Conservation (phyloP, 139 green algal genomes). For the Nannochloris sp. region DNA sequence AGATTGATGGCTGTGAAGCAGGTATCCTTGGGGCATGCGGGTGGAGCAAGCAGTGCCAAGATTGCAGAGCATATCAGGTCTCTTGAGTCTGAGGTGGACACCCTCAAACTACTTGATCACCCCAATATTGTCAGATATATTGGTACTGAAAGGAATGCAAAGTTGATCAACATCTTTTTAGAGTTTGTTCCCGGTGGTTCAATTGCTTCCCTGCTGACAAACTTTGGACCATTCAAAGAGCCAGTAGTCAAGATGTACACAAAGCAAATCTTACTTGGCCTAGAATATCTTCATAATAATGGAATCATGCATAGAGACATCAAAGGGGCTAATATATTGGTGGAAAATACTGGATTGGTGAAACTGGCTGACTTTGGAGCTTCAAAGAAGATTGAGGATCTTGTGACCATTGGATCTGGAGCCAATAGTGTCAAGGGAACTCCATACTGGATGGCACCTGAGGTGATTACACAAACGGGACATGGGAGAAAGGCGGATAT, state of each 20-base stretch:
- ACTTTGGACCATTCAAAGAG: conserved; percentile 69
- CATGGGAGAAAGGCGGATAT: conserved; percentile 85
- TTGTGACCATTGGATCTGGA: conserved; percentile 74
- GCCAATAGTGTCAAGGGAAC: conserved; percentile 87
- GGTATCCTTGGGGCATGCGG: conserved; percentile 27
- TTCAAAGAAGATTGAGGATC: conserved; percentile 81
- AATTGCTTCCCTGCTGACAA: conserved; percentile 77
- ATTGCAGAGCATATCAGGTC: conserved; percentile 45
- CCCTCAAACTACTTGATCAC: conserved; percentile 74
- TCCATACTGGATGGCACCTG: conserved; percentile 97
- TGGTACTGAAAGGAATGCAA: conserved; percentile 60
- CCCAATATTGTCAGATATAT: conserved; percentile 94
- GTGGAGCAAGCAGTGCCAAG: conserved; percentile 6
- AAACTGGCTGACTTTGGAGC: conserved; percentile 97
- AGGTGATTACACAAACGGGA: conserved; percentile 84
- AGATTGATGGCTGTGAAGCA: conserved; percentile 95
- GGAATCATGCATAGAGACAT: conserved; percentile 90
- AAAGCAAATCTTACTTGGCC: conserved; percentile 63
- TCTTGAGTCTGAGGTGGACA: conserved; percentile 74
- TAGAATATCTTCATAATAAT: conserved; percentile 89
- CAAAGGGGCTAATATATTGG: conserved; percentile 94
- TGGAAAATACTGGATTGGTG: conserved; percentile 76
- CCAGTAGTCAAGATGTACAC: conserved; percentile 58
- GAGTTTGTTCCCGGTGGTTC: conserved; percentile 92
- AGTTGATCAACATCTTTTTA: conserved; percentile 92